Evolutionary conservation across 805 yeast genomes (phyloP).

Genomic region (Deakozyma indianensis): DNA sequence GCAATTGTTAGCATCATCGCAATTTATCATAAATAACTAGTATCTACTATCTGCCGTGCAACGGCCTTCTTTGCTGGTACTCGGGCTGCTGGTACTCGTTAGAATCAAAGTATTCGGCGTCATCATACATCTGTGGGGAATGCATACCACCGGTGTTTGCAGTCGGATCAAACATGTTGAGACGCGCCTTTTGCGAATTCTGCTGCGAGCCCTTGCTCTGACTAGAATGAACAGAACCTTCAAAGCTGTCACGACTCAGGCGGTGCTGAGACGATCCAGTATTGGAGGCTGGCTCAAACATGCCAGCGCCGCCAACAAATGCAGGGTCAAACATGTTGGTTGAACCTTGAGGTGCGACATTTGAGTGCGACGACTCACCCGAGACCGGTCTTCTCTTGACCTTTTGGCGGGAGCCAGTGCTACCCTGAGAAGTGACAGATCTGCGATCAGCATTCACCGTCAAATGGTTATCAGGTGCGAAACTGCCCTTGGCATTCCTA

Average conservation of each 20-base stretch:
- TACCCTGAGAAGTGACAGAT: background rate
- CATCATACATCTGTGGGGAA: background rate
- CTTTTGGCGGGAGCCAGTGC: conserved; percentile 2
- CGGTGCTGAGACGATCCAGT: background rate
- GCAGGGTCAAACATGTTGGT: background rate
- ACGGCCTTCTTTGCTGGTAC: background rate
- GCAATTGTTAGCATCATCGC: too few species aligned
- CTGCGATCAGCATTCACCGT: background rate
- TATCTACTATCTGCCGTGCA: background rate
- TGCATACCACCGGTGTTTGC: conserved; percentile 1
- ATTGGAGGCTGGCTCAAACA: conserved; percentile 13
- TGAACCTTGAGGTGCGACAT: conserved; percentile 1
- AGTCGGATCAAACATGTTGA: conserved; percentile 1
- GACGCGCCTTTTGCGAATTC: background rate
- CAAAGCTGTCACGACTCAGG: background rate
- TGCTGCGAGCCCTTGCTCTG: background rate
- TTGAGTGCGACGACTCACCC: conserved; percentile 2
- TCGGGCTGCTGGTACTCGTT: background rate
- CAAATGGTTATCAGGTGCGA: background rate
- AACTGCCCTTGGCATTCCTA: conserved; percentile 4
- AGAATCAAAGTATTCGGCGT: background rate
- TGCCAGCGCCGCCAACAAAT: conserved; percentile 2
- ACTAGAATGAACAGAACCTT: background rate
- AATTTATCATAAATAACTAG: too few species aligned
- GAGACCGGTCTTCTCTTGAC: conserved; percentile 10